Conservation (phyloP, 805 yeast species). For the Zygoascus ofunaensis region DNA sequence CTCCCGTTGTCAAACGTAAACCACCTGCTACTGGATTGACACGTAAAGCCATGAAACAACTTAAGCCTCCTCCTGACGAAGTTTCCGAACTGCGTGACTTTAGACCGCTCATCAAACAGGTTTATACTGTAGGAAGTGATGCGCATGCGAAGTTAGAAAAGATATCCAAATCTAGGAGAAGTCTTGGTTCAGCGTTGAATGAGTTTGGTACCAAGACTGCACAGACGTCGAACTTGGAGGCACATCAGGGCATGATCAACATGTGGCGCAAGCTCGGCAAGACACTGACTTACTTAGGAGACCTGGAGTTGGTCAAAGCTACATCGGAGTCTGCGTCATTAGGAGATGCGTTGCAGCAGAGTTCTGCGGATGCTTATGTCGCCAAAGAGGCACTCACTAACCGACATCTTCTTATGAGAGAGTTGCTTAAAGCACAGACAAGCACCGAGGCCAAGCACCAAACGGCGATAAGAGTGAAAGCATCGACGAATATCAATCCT, state of each 20-base stretch:
- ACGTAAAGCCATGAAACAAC: conserved; percentile 84
- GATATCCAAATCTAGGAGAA: conserved; percentile 37
- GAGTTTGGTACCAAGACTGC: conserved; percentile 38
- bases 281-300: conserved; percentile 61
- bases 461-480: conserved; percentile 57
- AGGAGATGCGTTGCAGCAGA: conserved; percentile 61
- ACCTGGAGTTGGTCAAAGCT: conserved; percentile 61
- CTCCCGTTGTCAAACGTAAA: conserved; percentile 50
- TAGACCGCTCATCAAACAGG: conserved; percentile 75
- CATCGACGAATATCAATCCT: conserved; percentile 71
- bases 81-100: conserved; percentile 71
- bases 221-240: conserved; percentile 37
- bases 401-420: conserved; percentile 87
- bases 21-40: conserved; percentile 77
- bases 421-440: conserved; percentile 68
- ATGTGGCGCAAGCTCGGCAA: conserved; percentile 76
- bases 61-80: conserved; percentile 87
- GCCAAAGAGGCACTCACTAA: conserved; percentile 90
- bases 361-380: conserved; percentile 69
- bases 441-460: conserved; percentile 61
- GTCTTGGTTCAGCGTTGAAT: conserved; percentile 49
- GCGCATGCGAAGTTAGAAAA: conserved; percentile 49
- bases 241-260: conserved; percentile 60
- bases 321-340: conserved; percentile 63
- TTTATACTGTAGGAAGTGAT: conserved; percentile 51